Base-by-base conservation (phyloP, 768 basidiomycete species). In the Neoboletus magnificus region DNA sequence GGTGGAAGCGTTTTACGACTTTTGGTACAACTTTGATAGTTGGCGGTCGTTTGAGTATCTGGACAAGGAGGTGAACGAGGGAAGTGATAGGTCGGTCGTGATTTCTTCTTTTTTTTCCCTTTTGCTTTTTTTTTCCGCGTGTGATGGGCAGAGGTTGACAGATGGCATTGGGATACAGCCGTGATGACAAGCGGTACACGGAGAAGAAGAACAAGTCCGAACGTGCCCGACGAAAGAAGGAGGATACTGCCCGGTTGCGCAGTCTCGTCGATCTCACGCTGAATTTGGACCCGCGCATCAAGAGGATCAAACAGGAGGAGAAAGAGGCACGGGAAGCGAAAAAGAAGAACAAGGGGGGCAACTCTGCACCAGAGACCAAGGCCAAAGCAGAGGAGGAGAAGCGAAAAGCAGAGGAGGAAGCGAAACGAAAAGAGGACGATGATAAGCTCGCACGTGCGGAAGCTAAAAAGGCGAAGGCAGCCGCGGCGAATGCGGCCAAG, bases 171-270 rank as follows among this genome's bases (percentile, higher is more conserved):
- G 29, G 41, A 55, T 56, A 18, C 62, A 95, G 93, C 69, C 96
- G 96, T 54, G 96, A 98, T 72, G 96, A 99, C 73, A 98, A 98
- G 76, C 89, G 96, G 30, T 97, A 95, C 76, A 94, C 93, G 18
- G 96, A 98, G 76, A 98, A 98, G 81, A 99, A 99, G 82, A 99
- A 99, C 84, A 98, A 97, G 75, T 75, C 91, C 6, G 96, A 99
- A 75, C 93, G 96, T 33, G 91, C 93, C 13, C 83, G 93, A 55
- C 80, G 92, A 70, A 99, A 99, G 80, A 97, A 97, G 80, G 96
- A 97, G 63, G 96, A 99, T 74, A 98, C 84, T 43, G 88, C 93
- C 13, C 89, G 94, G 64, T 73, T 98, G 29, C 86, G 96, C 50
- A 77, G 77, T 27, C 77, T 99, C 25, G 93, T 99, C 48, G 96